A percentile compares a stretch with the other conserved stretches of the same genome.
Conservation (phyloP, 2,329 filamentous ascomycete genomes). For the Keithomyces neogunnii region DNA sequence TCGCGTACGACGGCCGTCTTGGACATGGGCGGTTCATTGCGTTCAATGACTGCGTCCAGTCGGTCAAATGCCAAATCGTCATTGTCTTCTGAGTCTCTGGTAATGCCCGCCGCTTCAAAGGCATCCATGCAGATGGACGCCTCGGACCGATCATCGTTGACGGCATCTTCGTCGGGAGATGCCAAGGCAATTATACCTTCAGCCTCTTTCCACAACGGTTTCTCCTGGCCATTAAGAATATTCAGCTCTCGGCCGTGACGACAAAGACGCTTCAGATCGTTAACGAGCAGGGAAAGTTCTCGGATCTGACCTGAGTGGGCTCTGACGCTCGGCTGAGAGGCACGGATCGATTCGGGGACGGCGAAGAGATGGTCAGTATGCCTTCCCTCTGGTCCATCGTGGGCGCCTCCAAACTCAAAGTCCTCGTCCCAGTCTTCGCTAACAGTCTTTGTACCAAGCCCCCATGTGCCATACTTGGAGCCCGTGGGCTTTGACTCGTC, state of each 20-base stretch:
- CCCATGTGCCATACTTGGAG: slow-evolving; percentile 75
- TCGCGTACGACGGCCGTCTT: slow-evolving; percentile 47
- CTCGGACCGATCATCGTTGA: slow-evolving; percentile 26
- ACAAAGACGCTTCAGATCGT: slow-evolving; percentile 72
- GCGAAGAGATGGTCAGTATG: slow-evolving; percentile 25
- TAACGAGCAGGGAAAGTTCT: slow-evolving; percentile 72
- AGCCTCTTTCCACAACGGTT: slow-evolving; percentile 66
- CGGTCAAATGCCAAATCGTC: slow-evolving; percentile 36
- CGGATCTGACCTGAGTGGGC: slow-evolving; percentile 78
- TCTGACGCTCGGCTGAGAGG: slow-evolving; percentile 72
- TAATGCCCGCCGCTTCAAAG: slow-evolving; percentile 34
- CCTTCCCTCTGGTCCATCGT: slow-evolving; percentile 26
- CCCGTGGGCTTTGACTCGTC: slow-evolving; percentile 47
- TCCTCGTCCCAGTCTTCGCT: slow-evolving; percentile 89
- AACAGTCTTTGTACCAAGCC: slow-evolving; percentile 66
- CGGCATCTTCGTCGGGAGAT: slow-evolving; percentile 52
- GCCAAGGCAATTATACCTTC: slow-evolving; percentile 84
- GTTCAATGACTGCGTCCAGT: slow-evolving; percentile 33
- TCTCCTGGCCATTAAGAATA: slow-evolving; percentile 51
- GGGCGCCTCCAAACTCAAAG: slow-evolving; percentile 61
- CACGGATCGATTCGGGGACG: slow-evolving; percentile 68
- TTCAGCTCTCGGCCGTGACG: slow-evolving; percentile 60
- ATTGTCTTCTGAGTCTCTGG: slow-evolving; percentile 28
- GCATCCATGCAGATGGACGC: slow-evolving; percentile 32
- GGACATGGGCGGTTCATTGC: slow-evolving; percentile 33